Evolutionary conservation across 352 stramenopile species (phyloP).

Genomic region (Hyaloperonospora arabidopsidis): DNA sequence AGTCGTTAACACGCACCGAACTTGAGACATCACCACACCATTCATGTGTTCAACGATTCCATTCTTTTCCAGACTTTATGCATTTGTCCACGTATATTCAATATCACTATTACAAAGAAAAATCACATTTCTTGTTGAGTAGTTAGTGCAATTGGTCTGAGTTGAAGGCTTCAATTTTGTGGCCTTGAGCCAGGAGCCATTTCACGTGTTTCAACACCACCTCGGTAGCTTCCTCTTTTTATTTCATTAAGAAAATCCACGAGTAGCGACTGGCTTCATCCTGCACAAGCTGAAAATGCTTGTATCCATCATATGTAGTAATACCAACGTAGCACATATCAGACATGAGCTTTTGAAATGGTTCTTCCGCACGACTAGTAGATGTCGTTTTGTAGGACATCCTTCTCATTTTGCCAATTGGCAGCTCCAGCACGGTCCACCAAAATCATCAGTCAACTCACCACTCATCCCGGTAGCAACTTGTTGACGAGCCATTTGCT

Average conservation of each 20-base stretch:
- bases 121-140: neutral
- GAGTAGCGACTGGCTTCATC: slow-evolving; percentile 4
- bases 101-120: slow-evolving; percentile 1
- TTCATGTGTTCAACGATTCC: slow-evolving; percentile 9
- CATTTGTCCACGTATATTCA: slow-evolving; percentile 6
- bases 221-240: neutral
- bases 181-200: neutral
- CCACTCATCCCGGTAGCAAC: no score
- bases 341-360: neutral
- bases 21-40: slow-evolving; percentile 2
- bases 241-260: neutral
- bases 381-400: no score
- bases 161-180: slow-evolving; percentile 1
- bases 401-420: no score
- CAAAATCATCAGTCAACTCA: no score
- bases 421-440: no score
- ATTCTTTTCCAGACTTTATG: slow-evolving; percentile 5
- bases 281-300: slow-evolving; percentile 3
- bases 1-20: slow-evolving; percentile 2
- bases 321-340: slow-evolving; percentile 2
- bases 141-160: slow-evolving; percentile 8
- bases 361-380: no score
- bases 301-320: neutral
- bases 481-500: no score
- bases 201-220: neutral